phyloP scores from a whole-genome alignment of 441 rosid species.

The Pelargonium cotyledonis region DNA sequence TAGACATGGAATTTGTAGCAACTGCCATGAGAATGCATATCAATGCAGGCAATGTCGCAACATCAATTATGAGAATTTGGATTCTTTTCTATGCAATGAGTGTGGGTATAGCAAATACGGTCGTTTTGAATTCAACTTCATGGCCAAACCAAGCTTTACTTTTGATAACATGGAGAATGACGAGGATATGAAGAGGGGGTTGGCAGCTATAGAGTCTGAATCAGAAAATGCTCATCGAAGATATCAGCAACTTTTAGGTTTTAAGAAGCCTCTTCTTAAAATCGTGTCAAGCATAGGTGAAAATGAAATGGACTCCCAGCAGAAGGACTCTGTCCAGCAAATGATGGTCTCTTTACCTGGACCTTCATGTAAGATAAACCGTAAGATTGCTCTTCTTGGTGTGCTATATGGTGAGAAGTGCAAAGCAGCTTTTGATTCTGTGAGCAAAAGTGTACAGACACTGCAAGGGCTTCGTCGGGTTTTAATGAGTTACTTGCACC shows the following conservation, averaged over 20 bases:
- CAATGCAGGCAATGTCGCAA: slow-evolving; percentile 99
- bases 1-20: slow-evolving; percentile 97
- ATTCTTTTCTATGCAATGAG: slow-evolving; percentile 99
- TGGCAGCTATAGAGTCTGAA: slow-evolving; percentile 97
- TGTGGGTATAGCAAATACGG: slow-evolving; percentile 99
- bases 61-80: slow-evolving; percentile 95
- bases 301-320: slow-evolving; percentile 98
- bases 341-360: slow-evolving; percentile 99
- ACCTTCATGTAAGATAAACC: slow-evolving; percentile 98
- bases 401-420: slow-evolving; percentile 99
- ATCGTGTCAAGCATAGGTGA: slow-evolving; percentile 99
- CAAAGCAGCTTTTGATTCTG: slow-evolving; percentile 99
- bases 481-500: slow-evolving; percentile 97
- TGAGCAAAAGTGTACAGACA: slow-evolving; percentile 99
- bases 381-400: slow-evolving; percentile 99
- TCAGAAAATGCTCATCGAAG: slow-evolving; percentile 99
- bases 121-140: slow-evolving; percentile 98
- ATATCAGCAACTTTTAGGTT: slow-evolving; percentile 99
- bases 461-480: slow-evolving; percentile 99
- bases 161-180: slow-evolving; percentile 99
- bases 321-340: slow-evolving; percentile 99
- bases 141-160: slow-evolving; percentile 98
- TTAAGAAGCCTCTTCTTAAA: slow-evolving; percentile 98
- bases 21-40: slow-evolving; percentile 99
- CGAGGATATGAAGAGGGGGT: slow-evolving; percentile 99